Base-by-base conservation (phyloP, 73 alveolate species). In the Paramecium pentaurelia region DNA sequence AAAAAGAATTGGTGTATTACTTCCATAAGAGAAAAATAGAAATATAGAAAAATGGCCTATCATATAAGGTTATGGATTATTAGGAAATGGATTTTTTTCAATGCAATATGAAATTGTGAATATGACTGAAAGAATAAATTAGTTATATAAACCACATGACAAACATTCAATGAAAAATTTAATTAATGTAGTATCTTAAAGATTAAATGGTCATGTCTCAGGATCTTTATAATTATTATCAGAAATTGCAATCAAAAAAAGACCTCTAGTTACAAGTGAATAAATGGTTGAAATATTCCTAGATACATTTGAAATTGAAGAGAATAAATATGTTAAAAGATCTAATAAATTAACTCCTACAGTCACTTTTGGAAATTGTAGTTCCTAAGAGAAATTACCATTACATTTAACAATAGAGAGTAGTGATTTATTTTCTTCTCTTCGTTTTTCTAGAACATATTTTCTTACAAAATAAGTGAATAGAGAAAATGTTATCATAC, bases 281-380 rank as follows among this genome's bases (percentile, higher is more conserved):
- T 9, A 89, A 30, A 16, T 89, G 75, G 59, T 64, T 16, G 94
- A 89, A 27, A 71, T 89, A 42, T 89, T 89, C 28, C 54, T 77
- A 12, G 94, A 89, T 71, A 89, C 94, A 22, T 45, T 71, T 28
- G 94, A 89, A 54, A 89, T 71, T 25, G 94, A 89, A 37, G 94
- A 89, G 18, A 89, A 83, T 25, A 89, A 89, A 73, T 89, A 64
- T 42, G 51, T 89, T 8, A 42, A 89, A 27, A 71, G 86, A 44
- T 59, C 49, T 16, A 77, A 77, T 40, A 54, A 37, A 30, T n/a
- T 38, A 5, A 34, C 37, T 4, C 92, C 94, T 38, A 22, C 58
- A 18, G 85, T 83, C 12, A 73, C 49, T 8, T 83, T 83, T 14
- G 88, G 94, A 44, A 59, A 38, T 10, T 20, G 27, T 1, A 60